phyloP scores from a whole-genome alignment of 2,329 filamentous ascomycete genomes.

The Pyrenochaeta sp. region DNA sequence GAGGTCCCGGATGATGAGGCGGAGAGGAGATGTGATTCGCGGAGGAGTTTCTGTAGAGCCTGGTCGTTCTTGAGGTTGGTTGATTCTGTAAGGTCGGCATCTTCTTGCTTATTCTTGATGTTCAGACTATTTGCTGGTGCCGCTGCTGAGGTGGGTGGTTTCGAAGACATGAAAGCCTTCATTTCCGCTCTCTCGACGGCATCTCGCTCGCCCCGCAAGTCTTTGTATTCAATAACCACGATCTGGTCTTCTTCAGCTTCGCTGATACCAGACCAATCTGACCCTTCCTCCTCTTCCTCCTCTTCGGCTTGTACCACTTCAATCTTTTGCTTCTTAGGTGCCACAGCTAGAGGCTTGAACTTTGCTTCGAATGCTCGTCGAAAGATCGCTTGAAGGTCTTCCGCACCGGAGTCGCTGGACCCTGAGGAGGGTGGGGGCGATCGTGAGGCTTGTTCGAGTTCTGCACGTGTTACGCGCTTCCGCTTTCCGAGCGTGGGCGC shows the following conservation, averaged over 20 bases:
- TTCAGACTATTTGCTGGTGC: conserved; percentile 20
- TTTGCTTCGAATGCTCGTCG: conserved; percentile 86
- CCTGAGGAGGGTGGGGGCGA: conserved; percentile 38
- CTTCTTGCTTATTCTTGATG: conserved; percentile 24
- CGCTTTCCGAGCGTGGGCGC: conserved; percentile 55
- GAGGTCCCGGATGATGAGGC: conserved; percentile 57
- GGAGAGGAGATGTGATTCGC: conserved; percentile 87
- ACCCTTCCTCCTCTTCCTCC: conserved; percentile 48
- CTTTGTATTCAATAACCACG: conserved; percentile 54
- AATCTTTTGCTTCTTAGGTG: conserved; percentile 39
- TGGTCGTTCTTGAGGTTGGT: conserved; percentile 88
- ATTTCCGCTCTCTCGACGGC: conserved; percentile 66
- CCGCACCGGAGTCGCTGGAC: conserved; percentile 48
- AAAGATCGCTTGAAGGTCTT: conserved; percentile 77
- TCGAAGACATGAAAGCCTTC: conserved; percentile 77
- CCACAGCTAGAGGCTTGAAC: conserved; percentile 74
- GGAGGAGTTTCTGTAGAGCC: conserved; percentile 86
- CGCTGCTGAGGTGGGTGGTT: conserved; percentile 56
- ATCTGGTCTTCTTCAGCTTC: conserved; percentile 53
- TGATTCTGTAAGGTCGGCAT: conserved; percentile 64
- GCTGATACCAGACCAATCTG: conserved; percentile 70
- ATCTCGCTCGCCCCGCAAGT: conserved; percentile 16
- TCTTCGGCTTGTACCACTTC: conserved; percentile 39
- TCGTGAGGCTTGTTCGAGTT: conserved; percentile 36
- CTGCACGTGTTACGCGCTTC: conserved; percentile 51